These are phyloP conservation scores for Pythium utonaiense DNA, from an alignment of 352 stramenopile species.

Conservation along the genomic window DNA sequence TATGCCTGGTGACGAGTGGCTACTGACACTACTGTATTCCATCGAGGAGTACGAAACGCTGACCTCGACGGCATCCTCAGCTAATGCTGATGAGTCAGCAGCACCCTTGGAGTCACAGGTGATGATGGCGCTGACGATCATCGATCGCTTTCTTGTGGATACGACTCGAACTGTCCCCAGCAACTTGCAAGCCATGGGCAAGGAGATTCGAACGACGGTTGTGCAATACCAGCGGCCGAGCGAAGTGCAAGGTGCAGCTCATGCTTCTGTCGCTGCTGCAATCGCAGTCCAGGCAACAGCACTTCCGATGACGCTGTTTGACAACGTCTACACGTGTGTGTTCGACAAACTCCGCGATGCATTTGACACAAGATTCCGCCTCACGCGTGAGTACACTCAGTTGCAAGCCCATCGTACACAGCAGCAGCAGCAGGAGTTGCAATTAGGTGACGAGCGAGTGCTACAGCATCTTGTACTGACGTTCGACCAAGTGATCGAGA, in stretches of 20 bases:
- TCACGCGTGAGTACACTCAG: slow-evolving; percentile 30
- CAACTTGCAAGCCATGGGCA: slow-evolving; percentile 10
- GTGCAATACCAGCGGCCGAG: slow-evolving; percentile 13
- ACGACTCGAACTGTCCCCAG: neutral
- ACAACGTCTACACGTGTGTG: slow-evolving; percentile 26
- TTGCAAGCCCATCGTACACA: slow-evolving; percentile 19
- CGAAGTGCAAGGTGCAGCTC: neutral
- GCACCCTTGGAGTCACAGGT: slow-evolving; percentile 24
- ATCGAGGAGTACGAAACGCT: slow-evolving; percentile 45
- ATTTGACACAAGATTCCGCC: slow-evolving; percentile 30
- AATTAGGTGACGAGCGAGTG: slow-evolving; percentile 4
- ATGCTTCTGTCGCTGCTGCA: neutral
- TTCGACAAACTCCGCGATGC: slow-evolving; percentile 24
- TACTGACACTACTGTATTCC: slow-evolving; percentile 37
- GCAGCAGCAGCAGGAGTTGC: slow-evolving; percentile 17
- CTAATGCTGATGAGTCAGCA: neutral
- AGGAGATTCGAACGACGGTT: slow-evolving; percentile 7
- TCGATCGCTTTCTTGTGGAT: slow-evolving; percentile 29
- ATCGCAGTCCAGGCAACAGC: slow-evolving; percentile 4
- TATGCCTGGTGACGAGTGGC: slow-evolving; percentile 30
- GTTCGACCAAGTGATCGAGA: slow-evolving; percentile 55
- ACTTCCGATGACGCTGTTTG: slow-evolving; percentile 30
- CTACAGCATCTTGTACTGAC: slow-evolving; percentile 27
- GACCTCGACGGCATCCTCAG: slow-evolving; percentile 5
- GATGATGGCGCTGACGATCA: slow-evolving; percentile 26